Base-by-base conservation (phyloP, 345 rosid genomes). In the Schrenkiella parvula region DNA sequence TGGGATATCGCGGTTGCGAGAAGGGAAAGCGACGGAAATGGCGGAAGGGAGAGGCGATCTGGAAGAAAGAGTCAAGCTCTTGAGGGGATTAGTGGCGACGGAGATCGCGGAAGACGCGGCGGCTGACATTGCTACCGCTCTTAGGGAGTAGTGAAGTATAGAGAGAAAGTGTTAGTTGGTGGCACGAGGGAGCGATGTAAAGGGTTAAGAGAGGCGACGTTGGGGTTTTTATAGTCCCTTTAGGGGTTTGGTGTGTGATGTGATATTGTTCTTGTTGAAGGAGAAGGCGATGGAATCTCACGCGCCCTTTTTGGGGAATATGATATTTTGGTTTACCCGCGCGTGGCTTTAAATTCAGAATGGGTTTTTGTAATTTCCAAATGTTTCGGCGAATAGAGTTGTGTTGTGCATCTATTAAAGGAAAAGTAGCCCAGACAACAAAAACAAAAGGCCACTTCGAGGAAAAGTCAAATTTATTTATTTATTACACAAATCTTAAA, bases 31-130 rank as follows among this genome's bases (percentile, higher is more conserved):
- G 63, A 74, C 54, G 39, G 83, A 82, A 60, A 82, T 74, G n/a
- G 73, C 70, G 0, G 81, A 57, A 10, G 84, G 75, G 46, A 80
- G 83, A 17, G 78, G 71, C 29, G 80, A 71, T 67, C 75, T 82
- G 35, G 91, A 82, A 12, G 87, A 80, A 47, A 84, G 82, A 42
- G 86, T 55, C 17, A 85, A 48, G 71, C 43, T 76, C 48, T 60
- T 79, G 57, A 80, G 77, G 3, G 80, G 64, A 1, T 76, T 76
- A 69, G 77, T 3, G 76, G 78, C 61, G 70, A 55, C 29, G 82
- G 80, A 47, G 78, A 58, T 22, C 57, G 78, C 25, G 32, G 81
- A 46, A 0, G 78, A 3, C 0, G 70, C 65, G 70, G 76, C 23
- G 63, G 75, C 64, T 25, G 73, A 61, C 74, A 71, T 77, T 31